Evolutionary conservation across 345 rosid genomes (phyloP).

Genomic region (Melastoma malabathricum): DNA sequence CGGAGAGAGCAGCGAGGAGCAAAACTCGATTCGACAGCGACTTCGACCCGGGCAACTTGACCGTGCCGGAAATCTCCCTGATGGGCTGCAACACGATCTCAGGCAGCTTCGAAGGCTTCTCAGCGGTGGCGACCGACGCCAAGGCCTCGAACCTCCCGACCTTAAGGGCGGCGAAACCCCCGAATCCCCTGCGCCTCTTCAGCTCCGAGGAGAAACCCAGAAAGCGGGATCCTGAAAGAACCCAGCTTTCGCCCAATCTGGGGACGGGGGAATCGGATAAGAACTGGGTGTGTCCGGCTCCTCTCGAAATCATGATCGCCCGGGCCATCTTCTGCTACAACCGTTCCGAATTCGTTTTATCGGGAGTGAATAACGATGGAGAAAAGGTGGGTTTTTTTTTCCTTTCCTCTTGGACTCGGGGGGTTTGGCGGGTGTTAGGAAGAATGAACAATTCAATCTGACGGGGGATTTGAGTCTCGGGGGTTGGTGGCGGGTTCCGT

Average conservation of each 20-base stretch:
- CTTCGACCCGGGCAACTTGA: conserved; percentile 85
- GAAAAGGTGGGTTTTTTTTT: neutral
- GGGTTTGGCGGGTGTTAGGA: neutral
- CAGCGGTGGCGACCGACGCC: conserved; percentile 38
- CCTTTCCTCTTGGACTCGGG: too few relatives aligned
- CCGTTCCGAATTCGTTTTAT: neutral
- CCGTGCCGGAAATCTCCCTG: conserved; percentile 65
- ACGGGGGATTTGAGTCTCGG: too few relatives aligned
- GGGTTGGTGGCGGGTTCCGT: too few relatives aligned
- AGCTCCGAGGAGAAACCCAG: conserved; percentile 12
- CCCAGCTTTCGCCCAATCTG: conserved; percentile 3
- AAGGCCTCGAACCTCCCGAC: conserved; percentile 21
- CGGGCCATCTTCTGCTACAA: conserved; percentile 32
- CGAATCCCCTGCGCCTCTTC: conserved; percentile 17
- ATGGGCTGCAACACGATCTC: conserved; percentile 80
- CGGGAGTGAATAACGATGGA: neutral
- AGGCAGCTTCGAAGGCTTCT: conserved; percentile 50
- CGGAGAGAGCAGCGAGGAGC: conserved; percentile 85
- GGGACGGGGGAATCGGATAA: conserved; percentile 19
- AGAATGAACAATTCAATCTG: neutral
- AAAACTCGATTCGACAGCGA: conserved; percentile 85
- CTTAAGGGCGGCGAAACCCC: neutral
- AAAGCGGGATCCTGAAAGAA: conserved; percentile 31
- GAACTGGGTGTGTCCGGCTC: conserved; percentile 18
- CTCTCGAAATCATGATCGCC: conserved; percentile 35